These are phyloP conservation scores for Colletotrichum abscissum DNA, from an alignment of 2,329 filamentous ascomycete genomes.

Conservation along the genomic window DNA sequence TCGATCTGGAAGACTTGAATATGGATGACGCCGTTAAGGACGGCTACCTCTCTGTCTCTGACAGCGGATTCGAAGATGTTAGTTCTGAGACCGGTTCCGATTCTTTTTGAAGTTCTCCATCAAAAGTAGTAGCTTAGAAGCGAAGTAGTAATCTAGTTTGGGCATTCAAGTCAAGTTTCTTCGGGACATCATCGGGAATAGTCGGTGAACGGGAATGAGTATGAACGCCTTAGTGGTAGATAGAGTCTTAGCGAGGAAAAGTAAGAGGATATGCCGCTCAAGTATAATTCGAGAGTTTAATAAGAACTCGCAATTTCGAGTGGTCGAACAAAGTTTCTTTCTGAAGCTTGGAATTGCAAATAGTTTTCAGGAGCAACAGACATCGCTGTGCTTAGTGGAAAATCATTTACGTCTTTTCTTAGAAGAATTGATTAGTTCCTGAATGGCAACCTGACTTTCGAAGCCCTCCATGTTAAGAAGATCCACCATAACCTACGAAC, in stretches of 20 bases:
- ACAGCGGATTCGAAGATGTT: conserved; percentile 1
- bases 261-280: neutral
- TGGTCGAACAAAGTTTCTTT: neutral
- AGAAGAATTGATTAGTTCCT: neutral
- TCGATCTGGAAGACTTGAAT: neutral
- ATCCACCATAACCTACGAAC: neutral
- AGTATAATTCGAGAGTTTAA: neutral
- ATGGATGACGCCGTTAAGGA: conserved; percentile 1
- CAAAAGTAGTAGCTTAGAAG: too few species aligned
- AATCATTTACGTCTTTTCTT: neutral
- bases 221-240: neutral
- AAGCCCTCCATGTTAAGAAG: neutral
- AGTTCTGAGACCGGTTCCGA: neutral
- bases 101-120: neutral
- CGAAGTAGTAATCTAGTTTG: neutral
- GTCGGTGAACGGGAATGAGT: neutral
- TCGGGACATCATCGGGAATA: neutral
- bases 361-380: neutral
- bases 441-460: neutral
- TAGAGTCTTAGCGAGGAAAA: neutral
- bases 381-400: neutral
- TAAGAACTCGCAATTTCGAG: neutral
- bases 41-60: neutral
- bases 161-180: neutral
- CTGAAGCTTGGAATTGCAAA: neutral